These are phyloP conservation scores for Arthroderma sp. DNA, from an alignment of 2,329 filamentous ascomycete genomes.

Conservation along the genomic window DNA sequence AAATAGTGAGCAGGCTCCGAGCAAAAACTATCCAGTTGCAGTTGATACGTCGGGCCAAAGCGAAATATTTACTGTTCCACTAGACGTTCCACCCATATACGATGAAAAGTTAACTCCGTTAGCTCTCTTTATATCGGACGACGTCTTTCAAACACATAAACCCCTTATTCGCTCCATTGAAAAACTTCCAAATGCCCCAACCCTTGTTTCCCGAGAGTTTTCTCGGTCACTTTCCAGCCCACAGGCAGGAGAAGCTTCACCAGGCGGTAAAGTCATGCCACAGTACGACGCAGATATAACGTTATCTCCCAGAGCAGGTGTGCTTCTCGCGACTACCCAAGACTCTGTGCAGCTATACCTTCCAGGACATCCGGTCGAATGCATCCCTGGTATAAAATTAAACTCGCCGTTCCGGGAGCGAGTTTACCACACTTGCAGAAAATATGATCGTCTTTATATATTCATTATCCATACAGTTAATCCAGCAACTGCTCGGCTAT, in stretches of 20 bases:
- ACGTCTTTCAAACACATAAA: conserved; percentile 21
- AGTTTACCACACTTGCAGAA: conserved; percentile 41
- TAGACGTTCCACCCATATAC: background rate
- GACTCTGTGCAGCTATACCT: conserved; percentile 59
- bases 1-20: background rate
- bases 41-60: background rate
- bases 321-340: conserved; percentile 60
- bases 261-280: background rate
- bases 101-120: background rate
- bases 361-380: conserved; percentile 42
- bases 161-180: conserved; percentile 13
- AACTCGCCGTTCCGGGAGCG: conserved; percentile 43
- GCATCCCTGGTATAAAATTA: conserved; percentile 8
- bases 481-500: conserved; percentile 15
- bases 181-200: conserved; percentile 5
- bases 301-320: conserved; percentile 54
- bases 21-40: background rate
- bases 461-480: conserved; percentile 30
- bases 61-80: background rate
- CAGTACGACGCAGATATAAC: conserved; percentile 50
- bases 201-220: conserved; percentile 19
- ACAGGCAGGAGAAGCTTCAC: no score
- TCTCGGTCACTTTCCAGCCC: background rate
- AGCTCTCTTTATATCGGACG: conserved; percentile 15
- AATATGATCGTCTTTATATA: conserved; percentile 58